Percentiles rank a stretch among this genome's conserved stretches.
phyloP scores from a whole-genome alignment of 257 asterid species.

The Phtheirospermum japonicum region DNA sequence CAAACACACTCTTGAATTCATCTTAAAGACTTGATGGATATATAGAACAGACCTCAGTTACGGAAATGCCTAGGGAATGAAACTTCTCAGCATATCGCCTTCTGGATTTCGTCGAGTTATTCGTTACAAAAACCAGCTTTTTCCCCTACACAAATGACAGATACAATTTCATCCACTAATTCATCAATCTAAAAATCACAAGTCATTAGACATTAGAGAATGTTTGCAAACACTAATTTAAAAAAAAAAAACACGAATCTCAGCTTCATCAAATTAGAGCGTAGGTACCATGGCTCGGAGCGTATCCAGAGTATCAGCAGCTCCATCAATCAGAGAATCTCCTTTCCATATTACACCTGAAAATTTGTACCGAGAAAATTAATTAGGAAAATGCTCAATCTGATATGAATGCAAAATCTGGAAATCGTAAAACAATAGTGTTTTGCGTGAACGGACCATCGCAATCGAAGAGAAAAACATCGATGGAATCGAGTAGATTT shows the following conservation, averaged over 20 bases:
- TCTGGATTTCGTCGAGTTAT: constrained; percentile 88
- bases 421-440: neutral
- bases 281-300: constrained; percentile 69
- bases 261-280: too few species aligned
- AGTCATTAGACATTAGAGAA: neutral
- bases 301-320: constrained; percentile 18
- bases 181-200: constrained; percentile 11
- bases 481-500: constrained; percentile 63
- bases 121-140: constrained; percentile 87
- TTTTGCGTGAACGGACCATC: constrained; percentile 51
- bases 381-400: neutral
- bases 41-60: constrained; percentile 58
- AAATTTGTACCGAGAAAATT: neutral
- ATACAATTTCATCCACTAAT: constrained; percentile 8
- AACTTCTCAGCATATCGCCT: constrained; percentile 71
- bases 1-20: constrained; percentile 4
- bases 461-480: constrained; percentile 90
- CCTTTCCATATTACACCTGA: constrained; percentile 96
- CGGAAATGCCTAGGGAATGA: constrained; percentile 71
- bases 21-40: neutral
- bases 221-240: neutral
- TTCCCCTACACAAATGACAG: constrained; percentile 55
- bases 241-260: neutral
- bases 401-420: neutral
- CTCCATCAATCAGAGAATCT: constrained; percentile 57